Evolutionary conservation across 805 yeast species (phyloP).

Genomic region (Lachancea nothofagi): DNA sequence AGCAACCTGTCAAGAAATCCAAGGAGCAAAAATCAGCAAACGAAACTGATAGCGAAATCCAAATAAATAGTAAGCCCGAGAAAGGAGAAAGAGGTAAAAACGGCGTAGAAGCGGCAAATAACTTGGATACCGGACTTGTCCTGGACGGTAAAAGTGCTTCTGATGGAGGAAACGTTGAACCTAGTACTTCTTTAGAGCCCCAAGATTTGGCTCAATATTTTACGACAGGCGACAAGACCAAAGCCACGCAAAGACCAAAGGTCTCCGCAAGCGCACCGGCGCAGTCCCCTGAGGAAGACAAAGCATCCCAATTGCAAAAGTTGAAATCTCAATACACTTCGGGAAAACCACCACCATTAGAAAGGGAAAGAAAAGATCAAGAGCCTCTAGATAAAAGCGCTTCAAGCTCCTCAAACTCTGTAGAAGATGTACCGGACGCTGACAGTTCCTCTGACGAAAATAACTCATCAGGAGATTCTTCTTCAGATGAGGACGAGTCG

Average conservation of each 20-base stretch:
- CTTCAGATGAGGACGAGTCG: slow-evolving; percentile 27
- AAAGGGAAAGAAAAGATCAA: neutral
- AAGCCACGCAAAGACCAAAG: neutral
- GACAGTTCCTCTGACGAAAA: slow-evolving; percentile 15
- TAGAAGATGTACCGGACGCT: slow-evolving; percentile 37
- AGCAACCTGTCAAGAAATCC: neutral
- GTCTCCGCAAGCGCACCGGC: neutral
- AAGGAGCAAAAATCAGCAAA: too few species aligned
- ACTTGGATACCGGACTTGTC: neutral
- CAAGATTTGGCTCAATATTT: slow-evolving; percentile 7
- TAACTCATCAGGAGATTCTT: slow-evolving; percentile 19
- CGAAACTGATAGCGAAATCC: too few species aligned
- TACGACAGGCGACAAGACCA: slow-evolving; percentile 4
- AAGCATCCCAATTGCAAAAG: slow-evolving; percentile 8
- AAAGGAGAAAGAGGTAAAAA: neutral
- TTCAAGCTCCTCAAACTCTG: slow-evolving; percentile 26
- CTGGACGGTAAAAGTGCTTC: neutral
- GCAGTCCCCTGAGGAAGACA: neutral
- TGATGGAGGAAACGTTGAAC: neutral
- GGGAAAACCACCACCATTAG: neutral
- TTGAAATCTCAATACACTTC: slow-evolving; percentile 10
- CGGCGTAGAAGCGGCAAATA: neutral
- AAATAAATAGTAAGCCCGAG: neutral
- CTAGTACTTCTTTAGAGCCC: neutral
- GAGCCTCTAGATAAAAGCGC: neutral